phyloP scores from a whole-genome alignment of 768 basidiomycete species.

The Tylopilus subfusipes region DNA sequence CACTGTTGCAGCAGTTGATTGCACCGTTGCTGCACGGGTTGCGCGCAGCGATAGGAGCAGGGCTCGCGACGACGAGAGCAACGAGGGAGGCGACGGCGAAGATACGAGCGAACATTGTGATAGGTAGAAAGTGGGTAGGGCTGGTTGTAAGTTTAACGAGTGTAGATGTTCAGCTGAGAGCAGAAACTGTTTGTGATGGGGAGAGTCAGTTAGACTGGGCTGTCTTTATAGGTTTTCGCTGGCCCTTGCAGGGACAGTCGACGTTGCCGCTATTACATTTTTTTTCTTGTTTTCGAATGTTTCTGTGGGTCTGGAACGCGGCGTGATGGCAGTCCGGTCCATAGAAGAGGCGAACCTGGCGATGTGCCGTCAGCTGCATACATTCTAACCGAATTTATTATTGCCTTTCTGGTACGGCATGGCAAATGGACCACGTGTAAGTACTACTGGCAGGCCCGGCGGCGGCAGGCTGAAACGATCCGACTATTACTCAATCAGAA shows the following conservation, averaged over 20 bases:
- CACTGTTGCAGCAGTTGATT: slow-evolving; percentile 13
- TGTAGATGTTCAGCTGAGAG: not conserved
- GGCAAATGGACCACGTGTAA: not conserved
- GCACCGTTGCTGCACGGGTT: slow-evolving; percentile 11
- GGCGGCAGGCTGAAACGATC: too few relatives aligned
- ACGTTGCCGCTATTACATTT: not conserved
- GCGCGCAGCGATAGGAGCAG: slow-evolving; percentile 1
- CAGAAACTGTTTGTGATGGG: not conserved
- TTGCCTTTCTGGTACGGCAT: not conserved
- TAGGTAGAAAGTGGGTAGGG: not conserved
- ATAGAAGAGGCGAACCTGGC: slow-evolving; percentile 2
- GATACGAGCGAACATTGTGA: slow-evolving; percentile 18
- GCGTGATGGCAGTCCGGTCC: not conserved
- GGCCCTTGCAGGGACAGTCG: not conserved
- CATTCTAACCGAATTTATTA: slow-evolving; percentile 1
- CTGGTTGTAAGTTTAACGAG: not conserved
- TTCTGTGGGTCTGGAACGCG: slow-evolving; percentile 9
- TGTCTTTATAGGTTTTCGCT: slow-evolving; percentile 8
- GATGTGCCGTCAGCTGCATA: slow-evolving; percentile 4
- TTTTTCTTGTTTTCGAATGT: not conserved
- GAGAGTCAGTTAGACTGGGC: not conserved
- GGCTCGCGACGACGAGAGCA: slow-evolving; percentile 11
- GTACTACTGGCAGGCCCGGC: too few relatives aligned
- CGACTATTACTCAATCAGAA: not conserved
- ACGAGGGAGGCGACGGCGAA: slow-evolving; percentile 14